Base-by-base conservation (phyloP, 2,329 filamentous ascomycete genomes). In the Stemphylium vesicarium region DNA sequence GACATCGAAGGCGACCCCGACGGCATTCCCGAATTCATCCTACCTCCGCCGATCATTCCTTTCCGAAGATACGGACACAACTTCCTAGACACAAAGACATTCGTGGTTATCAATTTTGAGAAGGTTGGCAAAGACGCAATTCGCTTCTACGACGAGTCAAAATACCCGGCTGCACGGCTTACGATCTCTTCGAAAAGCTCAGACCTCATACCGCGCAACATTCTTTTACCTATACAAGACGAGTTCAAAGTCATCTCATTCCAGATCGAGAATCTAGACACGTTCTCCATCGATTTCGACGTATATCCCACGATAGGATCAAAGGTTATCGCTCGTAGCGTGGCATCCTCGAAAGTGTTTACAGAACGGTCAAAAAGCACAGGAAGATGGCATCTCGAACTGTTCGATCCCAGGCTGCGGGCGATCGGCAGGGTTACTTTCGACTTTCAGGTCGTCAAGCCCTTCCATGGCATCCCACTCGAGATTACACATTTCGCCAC, bases 401-500 rank as follows among this genome's bases (percentile, higher is more conserved):
- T 99, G 0, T 97, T 98, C 62, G 95, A 99, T 71, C 93, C 94
- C 4, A 86, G 95, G 18, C 82, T 98, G 43, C 87, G 94, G 40
- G 90, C 92, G 8, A 97, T 99, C 68, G 95, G 95, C 5, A 91
- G 96, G 69, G 91, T 98, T 63, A 92, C 87, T 60, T 99, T 99
- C 80, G 90, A 91, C 62, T 96, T 92, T 50, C 93, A 98, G 72
- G 92, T 98, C 22, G 96, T 99, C 74, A 97, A 96, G 70, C 95
- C 95, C 0, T 99, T 98, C 78, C 87, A 88, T 59, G 94, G 95
- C 7, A 89, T 92, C 57, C 92, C 95, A 3, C 81, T 99, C 18
- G 95, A 99, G 75, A 97, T 99, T 57, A 96, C 95, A 1, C 93
- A 98, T 70, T 99, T 98, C 67, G 95, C 96, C 60, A 98, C 95